phyloP scores from a whole-genome alignment of 73 alveolate species.

The Uronychia setigera region DNA sequence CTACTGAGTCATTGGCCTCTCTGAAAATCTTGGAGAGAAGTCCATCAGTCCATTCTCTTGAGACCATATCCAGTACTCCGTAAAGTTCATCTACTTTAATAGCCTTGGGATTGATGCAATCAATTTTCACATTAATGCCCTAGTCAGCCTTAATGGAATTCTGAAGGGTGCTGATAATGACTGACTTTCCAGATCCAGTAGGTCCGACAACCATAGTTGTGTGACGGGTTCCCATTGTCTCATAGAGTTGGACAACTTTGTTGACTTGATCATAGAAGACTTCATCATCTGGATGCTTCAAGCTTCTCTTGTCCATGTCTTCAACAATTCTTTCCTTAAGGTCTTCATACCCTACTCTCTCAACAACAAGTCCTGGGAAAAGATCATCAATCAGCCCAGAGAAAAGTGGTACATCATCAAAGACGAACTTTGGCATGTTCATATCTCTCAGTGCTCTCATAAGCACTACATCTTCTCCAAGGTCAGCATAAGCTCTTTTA shows the following conservation, averaged over 20 bases:
- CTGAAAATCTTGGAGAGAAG: slow-evolving; percentile 81
- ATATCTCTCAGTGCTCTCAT: slow-evolving; percentile 99
- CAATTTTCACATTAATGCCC: slow-evolving; percentile 66
- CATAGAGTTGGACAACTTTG: slow-evolving; percentile 97
- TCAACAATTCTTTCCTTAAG: slow-evolving; percentile 92
- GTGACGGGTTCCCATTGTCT: slow-evolving; percentile 99
- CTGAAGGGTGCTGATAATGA: slow-evolving; percentile 89
- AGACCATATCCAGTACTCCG: slow-evolving; percentile 71
- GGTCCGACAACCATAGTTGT: slow-evolving; percentile 99
- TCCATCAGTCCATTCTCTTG: slow-evolving; percentile 98
- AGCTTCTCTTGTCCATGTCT: slow-evolving; percentile 70
- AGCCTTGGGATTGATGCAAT: slow-evolving; percentile 88
- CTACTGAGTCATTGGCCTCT: slow-evolving; percentile 75
- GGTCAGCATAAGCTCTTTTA: slow-evolving; percentile 94
- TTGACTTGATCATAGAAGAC: slow-evolving; percentile 91
- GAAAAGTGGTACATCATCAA: slow-evolving; percentile 97
- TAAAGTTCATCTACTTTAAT: slow-evolving; percentile 82
- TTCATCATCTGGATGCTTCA: slow-evolving; percentile 61
- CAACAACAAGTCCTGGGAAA: slow-evolving; percentile 98
- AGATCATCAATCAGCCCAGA: slow-evolving; percentile 97
- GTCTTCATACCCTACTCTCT: slow-evolving; percentile 87
- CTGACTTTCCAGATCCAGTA: slow-evolving; percentile 99
- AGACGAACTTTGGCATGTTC: slow-evolving; percentile 99
- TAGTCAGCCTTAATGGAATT: slow-evolving; percentile 56
- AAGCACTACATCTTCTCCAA: slow-evolving; percentile 97